phyloP scores from a whole-genome alignment of 148 eudicot genomes.

The Chenopodium berlandieri region DNA sequence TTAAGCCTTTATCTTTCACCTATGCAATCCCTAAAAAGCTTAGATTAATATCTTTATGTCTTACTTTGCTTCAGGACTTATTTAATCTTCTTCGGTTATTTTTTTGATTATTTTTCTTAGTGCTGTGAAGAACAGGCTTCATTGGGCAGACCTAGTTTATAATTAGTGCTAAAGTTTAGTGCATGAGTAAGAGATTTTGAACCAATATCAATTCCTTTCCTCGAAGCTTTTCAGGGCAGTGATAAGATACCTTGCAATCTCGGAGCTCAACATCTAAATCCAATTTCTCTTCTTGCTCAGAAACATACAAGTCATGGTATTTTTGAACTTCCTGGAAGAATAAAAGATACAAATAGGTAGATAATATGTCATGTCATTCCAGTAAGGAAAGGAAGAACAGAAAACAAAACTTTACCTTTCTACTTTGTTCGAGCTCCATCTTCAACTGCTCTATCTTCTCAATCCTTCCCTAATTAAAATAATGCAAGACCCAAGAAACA shows the following conservation, averaged over 20 bases:
- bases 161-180: background rate
- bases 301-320: constrained; percentile 56
- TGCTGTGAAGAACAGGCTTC: background rate
- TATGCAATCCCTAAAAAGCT: background rate
- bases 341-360: constrained; percentile 2
- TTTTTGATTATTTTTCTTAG: too few species aligned
- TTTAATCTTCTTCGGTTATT: too few species aligned
- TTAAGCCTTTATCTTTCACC: background rate
- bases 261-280: constrained; percentile 57
- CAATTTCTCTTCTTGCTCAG: constrained; percentile 72
- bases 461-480: constrained; percentile 45
- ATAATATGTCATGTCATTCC: background rate
- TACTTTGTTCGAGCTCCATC: constrained; percentile 55
- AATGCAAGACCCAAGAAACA: background rate
- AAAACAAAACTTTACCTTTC: constrained; percentile 41
- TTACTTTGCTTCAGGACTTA: too few species aligned
- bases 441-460: constrained; percentile 84
- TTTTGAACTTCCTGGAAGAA: constrained; percentile 54
- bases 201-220: background rate
- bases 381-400: constrained; percentile 1
- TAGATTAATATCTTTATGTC: too few species aligned
- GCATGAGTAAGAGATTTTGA: background rate
- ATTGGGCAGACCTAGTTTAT: background rate
- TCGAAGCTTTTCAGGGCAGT: background rate
- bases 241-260: constrained; percentile 59